A percentile compares a stretch with the other conserved stretches of the same genome.
These are phyloP conservation scores for Mycena filopes DNA, from an alignment of 768 basidiomycete genomes.

Conservation along the genomic window DNA sequence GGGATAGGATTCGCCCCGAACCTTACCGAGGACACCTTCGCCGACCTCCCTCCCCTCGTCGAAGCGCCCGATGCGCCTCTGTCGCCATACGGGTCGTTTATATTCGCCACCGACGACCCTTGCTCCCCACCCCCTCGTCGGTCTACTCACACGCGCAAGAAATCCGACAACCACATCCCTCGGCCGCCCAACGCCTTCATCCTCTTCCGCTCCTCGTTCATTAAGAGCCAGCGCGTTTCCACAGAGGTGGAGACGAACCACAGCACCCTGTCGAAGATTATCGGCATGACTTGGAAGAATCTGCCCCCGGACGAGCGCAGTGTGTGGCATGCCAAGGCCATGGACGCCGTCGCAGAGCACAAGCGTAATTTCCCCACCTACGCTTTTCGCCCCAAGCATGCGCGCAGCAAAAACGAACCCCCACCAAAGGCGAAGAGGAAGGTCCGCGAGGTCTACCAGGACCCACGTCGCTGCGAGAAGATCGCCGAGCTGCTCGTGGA, in stretches of 20 bases:
- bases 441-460: conserved; percentile 72
- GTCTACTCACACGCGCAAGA: conserved; percentile 60
- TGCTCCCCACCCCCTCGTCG: conserved; percentile 39
- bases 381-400: conserved; percentile 74
- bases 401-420: conserved; percentile 48
- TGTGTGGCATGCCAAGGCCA: conserved; percentile 81
- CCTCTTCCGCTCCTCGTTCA: conserved; percentile 69
- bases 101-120: conserved; percentile 56
- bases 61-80: conserved; percentile 33
- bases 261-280: conserved; percentile 70
- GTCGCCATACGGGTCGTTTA: conserved; percentile 45
- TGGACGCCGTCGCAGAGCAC: conserved; percentile 77
- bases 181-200: conserved; percentile 73
- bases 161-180: conserved; percentile 66
- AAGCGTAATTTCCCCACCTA: conserved; percentile 81
- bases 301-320: conserved; percentile 64
- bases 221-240: conserved; percentile 67
- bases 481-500: conserved; percentile 72
- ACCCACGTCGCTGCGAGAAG: conserved; percentile 70
- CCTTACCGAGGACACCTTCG: conserved; percentile 64
- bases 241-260: conserved; percentile 70
- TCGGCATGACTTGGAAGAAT: conserved; percentile 70
- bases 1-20: conserved; percentile 65
- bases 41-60: conserved; percentile 46
- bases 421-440: conserved; percentile 54